These are phyloP conservation scores for Euphorbia schlechtendalii DNA, from an alignment of 441 rosid genomes.

Conservation along the genomic window DNA sequence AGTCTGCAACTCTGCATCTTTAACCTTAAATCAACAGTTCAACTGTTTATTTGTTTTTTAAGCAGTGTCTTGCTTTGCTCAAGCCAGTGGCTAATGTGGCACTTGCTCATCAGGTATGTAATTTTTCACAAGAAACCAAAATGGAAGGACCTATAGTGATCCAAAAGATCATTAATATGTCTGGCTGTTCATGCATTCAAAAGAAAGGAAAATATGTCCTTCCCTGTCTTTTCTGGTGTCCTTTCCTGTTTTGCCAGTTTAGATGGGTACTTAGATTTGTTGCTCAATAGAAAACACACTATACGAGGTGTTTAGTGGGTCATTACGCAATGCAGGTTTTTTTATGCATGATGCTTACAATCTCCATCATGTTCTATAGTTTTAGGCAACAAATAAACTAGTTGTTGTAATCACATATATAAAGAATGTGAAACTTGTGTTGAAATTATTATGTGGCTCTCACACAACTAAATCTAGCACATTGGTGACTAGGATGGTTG, in stretches of 20 bases:
- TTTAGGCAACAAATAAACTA: neutral
- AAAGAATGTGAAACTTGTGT: neutral
- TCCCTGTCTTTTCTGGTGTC: neutral
- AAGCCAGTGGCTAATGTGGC: too few species aligned
- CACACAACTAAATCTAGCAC: neutral
- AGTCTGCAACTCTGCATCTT: too few species aligned
- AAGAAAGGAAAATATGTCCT: neutral
- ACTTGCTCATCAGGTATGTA: neutral
- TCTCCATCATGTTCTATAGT: neutral
- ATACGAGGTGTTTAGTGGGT: neutral
- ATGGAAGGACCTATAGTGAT: neutral
- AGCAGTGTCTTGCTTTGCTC: too few species aligned
- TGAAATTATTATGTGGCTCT: neutral
- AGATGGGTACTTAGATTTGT: neutral
- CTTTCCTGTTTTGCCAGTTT: neutral
- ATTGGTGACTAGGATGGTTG: neutral
- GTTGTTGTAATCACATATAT: neutral
- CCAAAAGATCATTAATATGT: neutral
- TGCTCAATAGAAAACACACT: neutral
- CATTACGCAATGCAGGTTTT: neutral
- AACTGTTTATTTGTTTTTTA: too few species aligned
- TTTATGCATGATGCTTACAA: neutral
- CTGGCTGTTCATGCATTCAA: neutral
- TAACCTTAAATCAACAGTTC: too few species aligned
- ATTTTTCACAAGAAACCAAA: neutral